Percentiles rank a stretch among this genome's conserved stretches.
Conservation (phyloP, 2,329 filamentous ascomycete genomes). For the Zalaria obscura region DNA sequence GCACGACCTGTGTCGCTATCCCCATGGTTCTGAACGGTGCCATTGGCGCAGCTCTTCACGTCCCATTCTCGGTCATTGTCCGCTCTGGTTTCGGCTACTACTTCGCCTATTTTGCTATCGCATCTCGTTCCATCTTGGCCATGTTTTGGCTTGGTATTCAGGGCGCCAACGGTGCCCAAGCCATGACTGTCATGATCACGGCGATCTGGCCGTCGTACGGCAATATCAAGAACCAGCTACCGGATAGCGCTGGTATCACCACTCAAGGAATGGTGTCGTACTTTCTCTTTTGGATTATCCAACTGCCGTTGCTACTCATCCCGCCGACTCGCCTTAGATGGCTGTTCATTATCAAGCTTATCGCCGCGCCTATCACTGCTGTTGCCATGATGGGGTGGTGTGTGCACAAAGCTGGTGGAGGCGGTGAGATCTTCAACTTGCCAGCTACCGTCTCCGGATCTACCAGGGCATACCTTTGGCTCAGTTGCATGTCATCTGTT, state of each 20-base stretch:
- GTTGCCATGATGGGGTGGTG: constrained; percentile 6
- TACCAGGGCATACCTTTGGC: constrained; percentile 13
- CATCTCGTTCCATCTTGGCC: constrained; percentile 39
- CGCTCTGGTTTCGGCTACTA: constrained; percentile 44
- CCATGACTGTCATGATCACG: constrained; percentile 35
- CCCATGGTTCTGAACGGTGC: constrained; percentile 47
- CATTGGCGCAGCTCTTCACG: constrained; percentile 35
- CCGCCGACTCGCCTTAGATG: constrained; percentile 40
- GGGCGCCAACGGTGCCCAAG: constrained; percentile 46
- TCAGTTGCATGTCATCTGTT: constrained; percentile 15
- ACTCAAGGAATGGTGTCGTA: constrained; percentile 42
- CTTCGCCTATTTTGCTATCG: constrained; percentile 40
- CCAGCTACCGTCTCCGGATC: constrained; percentile 14
- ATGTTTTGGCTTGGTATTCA: constrained; percentile 54
- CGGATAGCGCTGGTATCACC: constrained; percentile 37
- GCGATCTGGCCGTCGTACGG: constrained; percentile 39
- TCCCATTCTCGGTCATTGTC: constrained; percentile 42
- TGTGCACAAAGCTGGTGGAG: constrained; percentile 14
- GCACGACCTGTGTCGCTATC: constrained; percentile 37
- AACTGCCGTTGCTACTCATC: constrained; percentile 41
- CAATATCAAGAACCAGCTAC: constrained; percentile 28
- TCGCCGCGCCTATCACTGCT: constrained; percentile 14
- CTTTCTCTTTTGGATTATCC: constrained; percentile 43
- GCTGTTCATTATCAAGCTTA: constrained; percentile 33
- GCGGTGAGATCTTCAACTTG: constrained; percentile 16